These are phyloP conservation scores for Aureobasidium musti DNA, from an alignment of 2,329 filamentous ascomycete species.

Conservation along the genomic window DNA sequence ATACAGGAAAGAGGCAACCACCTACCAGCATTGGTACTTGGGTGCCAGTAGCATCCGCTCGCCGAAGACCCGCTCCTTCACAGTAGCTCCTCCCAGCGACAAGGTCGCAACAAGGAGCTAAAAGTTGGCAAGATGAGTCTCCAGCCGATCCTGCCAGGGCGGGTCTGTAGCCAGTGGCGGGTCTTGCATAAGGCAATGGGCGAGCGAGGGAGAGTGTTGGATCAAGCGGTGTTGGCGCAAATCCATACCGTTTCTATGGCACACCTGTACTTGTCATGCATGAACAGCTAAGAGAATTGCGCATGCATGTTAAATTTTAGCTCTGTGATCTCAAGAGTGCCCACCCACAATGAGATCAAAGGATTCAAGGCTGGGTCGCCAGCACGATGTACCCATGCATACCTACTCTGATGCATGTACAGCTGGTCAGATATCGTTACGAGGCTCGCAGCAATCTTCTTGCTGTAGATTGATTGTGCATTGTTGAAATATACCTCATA, in stretches of 20 bases:
- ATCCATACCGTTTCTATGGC: conserved; percentile 23
- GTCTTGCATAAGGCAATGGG: conserved; percentile 6
- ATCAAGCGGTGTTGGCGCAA: conserved; percentile 1
- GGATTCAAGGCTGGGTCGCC: not conserved
- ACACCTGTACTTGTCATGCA: conserved; percentile 23
- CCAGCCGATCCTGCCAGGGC: conserved; percentile 18
- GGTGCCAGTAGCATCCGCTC: not conserved
- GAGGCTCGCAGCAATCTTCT: not conserved
- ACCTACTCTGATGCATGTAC: not conserved
- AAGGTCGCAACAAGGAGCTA: conserved; percentile 23
- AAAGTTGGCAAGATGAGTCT: conserved; percentile 16
- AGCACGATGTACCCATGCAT: not conserved
- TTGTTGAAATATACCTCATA: not conserved
- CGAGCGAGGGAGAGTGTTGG: conserved; percentile 2
- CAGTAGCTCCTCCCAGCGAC: conserved; percentile 1
- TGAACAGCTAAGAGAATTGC: no score
- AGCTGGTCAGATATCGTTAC: not conserved
- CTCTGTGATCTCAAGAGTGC: not conserved
- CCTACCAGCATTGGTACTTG: conserved; percentile 6
- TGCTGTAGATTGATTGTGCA: not conserved
- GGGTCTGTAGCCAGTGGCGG: conserved; percentile 11
- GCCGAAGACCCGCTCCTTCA: conserved; percentile 14
- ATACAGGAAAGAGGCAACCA: not conserved
- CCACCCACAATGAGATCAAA: not conserved
- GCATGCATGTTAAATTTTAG: conserved; percentile 21